A percentile compares a stretch with the other conserved stretches of the same genome.
Conservation (phyloP, 768 basidiomycete genomes). For the Xerocomellus dryophilus region DNA sequence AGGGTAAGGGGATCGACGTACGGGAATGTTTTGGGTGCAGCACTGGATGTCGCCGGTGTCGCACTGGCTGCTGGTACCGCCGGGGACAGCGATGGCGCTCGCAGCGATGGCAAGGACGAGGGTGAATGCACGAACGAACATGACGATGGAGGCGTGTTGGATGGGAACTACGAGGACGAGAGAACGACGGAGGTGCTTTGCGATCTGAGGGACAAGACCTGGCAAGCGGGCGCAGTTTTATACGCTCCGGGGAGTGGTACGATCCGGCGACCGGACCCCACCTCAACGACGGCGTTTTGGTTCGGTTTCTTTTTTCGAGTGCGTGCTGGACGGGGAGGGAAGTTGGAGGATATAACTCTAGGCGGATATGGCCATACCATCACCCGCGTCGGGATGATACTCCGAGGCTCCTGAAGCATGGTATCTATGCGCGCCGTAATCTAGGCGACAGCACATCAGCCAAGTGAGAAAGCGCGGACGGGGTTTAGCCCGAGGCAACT, state of each 20-base stretch:
- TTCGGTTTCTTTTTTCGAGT: slow-evolving; percentile 10
- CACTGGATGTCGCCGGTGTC: slow-evolving; percentile 7
- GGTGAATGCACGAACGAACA: slow-evolving; percentile 13
- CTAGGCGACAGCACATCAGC: slow-evolving; percentile 5
- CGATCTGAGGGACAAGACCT: not conserved
- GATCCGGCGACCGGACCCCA: not conserved
- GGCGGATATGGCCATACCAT: slow-evolving; percentile 14
- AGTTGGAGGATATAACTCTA: not conserved
- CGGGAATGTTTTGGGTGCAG: not conserved
- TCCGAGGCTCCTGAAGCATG: not conserved
- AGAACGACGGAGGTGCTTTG: not conserved
- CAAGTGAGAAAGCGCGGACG: slow-evolving; percentile 5
- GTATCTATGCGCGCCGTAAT: not conserved
- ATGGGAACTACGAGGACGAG: not conserved
- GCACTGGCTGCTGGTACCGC: slow-evolving; percentile 6
- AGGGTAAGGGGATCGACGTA: not conserved
- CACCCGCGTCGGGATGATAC: not conserved
- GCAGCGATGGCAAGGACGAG: slow-evolving; percentile 16
- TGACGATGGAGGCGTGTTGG: not conserved
- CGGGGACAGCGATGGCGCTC: slow-evolving; percentile 1
- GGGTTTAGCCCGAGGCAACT: not conserved
- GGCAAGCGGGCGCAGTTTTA: slow-evolving; percentile 6
- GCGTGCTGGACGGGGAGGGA: slow-evolving; percentile 5
- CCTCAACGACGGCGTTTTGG: slow-evolving; percentile 16
- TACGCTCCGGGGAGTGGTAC: slow-evolving; percentile 9